Evolutionary conservation across 495 filamentous ascomycete genomes (phyloP), one percentile per base, ranked within the genome.

Genomic region (Penicillium riverlandense): DNA sequence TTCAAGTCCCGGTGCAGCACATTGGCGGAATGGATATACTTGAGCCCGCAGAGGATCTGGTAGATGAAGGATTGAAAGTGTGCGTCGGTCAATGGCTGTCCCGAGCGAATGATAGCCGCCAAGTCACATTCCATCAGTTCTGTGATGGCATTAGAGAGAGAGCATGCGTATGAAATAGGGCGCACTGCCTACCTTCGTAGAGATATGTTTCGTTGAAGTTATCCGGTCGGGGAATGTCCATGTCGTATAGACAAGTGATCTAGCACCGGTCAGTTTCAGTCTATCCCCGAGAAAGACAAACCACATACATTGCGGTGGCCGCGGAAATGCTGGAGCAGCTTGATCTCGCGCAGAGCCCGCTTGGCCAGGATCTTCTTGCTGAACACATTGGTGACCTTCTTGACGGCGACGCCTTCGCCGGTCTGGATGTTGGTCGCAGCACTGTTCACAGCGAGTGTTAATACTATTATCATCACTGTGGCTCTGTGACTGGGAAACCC

Each of bases 301-400:
- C 29, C 44, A 62, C 73, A 36, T 72, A 86, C 83, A 57, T 86
- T 86, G 50, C 83, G 83, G 56, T 86, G 83, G 54, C 92, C 92
- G 60, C 92, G 70, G 76, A 98, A 98, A 61, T 98, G 92, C 72
- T 96, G 94, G 46, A 98, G 77, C 47, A 98, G 79, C 77, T 98
- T 98, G 66, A 98, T 96, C 71, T 98, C 92, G 65, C 94, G 80
- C 72, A 98, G 67, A 42, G 94, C 92, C 52, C 92, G 86, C 78
- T 98, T 98, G 47, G 92, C 92, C 47, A 98, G 74, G 53, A 98
- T 98, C 82, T 97, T 97, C 74, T 98, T 98, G 79, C 90, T 96
- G 76, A 98, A 97, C 48, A 98, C 94, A 85, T 98, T 98, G 68
- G 92, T 98, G 58, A 98, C 88, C 66, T 98, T 98, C 74, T 98